A percentile compares a stretch with the other conserved stretches of the same genome.
Conservation (phyloP, 192 early-diverging fungal species). For the Chytriomyces sp. region DNA sequence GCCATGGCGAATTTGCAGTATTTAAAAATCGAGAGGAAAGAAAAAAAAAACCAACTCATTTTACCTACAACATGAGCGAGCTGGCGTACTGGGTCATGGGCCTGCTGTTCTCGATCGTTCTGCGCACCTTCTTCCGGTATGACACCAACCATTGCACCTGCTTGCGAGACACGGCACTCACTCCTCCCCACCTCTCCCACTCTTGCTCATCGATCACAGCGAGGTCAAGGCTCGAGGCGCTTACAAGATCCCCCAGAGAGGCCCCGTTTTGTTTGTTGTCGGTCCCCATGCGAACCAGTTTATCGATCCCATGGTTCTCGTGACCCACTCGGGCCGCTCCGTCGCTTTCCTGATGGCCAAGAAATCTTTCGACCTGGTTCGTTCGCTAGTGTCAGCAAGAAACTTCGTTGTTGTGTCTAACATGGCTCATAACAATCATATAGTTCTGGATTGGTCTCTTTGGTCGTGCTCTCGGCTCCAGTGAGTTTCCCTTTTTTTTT, state of each 20-base stretch:
- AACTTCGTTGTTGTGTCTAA: no score
- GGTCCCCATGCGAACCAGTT: constrained; percentile 72
- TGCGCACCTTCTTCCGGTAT: constrained; percentile 38
- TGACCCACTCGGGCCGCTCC: constrained; percentile 77
- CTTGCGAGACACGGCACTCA: neutral
- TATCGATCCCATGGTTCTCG: constrained; percentile 92
- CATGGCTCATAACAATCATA: no score
- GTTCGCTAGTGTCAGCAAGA: neutral
- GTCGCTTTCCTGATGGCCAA: constrained; percentile 65
- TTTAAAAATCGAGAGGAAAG: no score
- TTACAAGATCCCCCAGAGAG: constrained; percentile 61
- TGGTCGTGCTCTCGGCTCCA: constrained; percentile 75
- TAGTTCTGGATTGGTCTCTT: constrained; percentile 79
- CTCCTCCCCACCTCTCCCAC: neutral
- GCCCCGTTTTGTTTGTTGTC: constrained; percentile 93
- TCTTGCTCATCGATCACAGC: constrained; percentile 46
- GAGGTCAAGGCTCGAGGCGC: constrained; percentile 70
- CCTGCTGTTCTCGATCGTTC: constrained; percentile 12
- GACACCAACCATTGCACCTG: neutral
- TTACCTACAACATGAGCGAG: no score
- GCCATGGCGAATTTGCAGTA: no score
- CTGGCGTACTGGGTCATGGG: constrained; percentile 8
- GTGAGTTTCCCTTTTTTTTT: constrained; percentile 56
- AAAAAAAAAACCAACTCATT: no score
- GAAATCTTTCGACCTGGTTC: constrained; percentile 29